A percentile compares a stretch with the other conserved stretches of the same genome.
These are phyloP conservation scores for Pseudogymnoascus sp. DNA, from an alignment of 2,329 filamentous ascomycete genomes.

Conservation along the genomic window DNA sequence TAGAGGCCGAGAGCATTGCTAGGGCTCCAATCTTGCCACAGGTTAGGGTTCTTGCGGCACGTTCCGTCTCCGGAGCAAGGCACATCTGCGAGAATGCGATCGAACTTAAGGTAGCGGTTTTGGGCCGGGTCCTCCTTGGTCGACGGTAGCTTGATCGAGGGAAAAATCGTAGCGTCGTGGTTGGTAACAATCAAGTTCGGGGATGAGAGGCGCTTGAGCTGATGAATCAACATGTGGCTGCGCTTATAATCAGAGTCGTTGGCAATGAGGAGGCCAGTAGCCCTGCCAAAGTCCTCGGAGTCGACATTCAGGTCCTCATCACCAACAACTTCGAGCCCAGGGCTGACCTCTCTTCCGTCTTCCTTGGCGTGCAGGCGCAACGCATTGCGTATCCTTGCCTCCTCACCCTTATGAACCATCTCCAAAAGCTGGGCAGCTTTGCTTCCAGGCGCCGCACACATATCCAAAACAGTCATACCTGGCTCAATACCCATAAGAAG, in stretches of 20 bases:
- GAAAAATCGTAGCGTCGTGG: constrained; percentile 93
- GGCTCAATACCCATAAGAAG: constrained; percentile 85
- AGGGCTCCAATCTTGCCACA: constrained; percentile 94
- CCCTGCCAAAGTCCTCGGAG: constrained; percentile 68
- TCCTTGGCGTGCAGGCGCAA: constrained; percentile 55
- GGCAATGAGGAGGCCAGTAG: constrained; percentile 85
- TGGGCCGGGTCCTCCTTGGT: constrained; percentile 44
- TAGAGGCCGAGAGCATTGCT: constrained; percentile 82
- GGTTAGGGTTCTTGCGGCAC: constrained; percentile 79
- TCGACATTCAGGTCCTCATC: constrained; percentile 44
- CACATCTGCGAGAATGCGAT: constrained; percentile 91
- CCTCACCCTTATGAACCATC: constrained; percentile 87
- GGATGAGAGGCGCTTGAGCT: constrained; percentile 93
- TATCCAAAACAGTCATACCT: constrained; percentile 86
- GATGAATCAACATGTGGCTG: constrained; percentile 93
- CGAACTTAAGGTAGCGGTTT: constrained; percentile 82
- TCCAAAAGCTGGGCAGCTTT: constrained; percentile 94
- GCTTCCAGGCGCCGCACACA: constrained; percentile 94
- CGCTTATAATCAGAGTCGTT: constrained; percentile 97
- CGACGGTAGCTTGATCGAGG: constrained; percentile 75
- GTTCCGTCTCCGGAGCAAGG: constrained; percentile 96
- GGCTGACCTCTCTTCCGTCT: constrained; percentile 47
- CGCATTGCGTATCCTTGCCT: constrained; percentile 69
- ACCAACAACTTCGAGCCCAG: constrained; percentile 37
- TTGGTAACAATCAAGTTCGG: constrained; percentile 96